These are phyloP conservation scores for Tuctoria greenei DNA, from an alignment of 176 grass and related monocot genomes.

Conservation along the genomic window DNA sequence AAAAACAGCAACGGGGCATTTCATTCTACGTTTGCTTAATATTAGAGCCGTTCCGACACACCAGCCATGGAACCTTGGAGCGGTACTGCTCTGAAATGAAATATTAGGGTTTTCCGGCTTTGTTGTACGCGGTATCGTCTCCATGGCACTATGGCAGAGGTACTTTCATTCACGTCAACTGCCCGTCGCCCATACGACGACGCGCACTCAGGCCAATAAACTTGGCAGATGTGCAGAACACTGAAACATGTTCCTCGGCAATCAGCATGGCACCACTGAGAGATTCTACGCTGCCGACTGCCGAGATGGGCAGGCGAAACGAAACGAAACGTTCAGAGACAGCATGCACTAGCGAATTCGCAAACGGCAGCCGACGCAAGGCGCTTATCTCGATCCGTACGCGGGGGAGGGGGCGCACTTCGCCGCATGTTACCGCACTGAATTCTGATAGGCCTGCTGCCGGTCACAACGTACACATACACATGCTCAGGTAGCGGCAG, in stretches of 20 bases:
- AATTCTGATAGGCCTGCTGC: not conserved
- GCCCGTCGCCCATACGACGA: too few species aligned
- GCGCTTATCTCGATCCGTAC: not conserved
- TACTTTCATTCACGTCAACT: too few species aligned
- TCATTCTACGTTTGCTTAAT: too few species aligned
- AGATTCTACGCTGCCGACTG: conserved; percentile 10
- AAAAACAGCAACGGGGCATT: too few species aligned
- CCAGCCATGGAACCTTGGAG: too few species aligned
- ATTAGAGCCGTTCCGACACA: too few species aligned
- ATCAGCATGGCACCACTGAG: not conserved
- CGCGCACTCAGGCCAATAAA: not conserved
- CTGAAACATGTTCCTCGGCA: not conserved
- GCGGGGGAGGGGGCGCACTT: not conserved
- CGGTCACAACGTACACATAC: not conserved
- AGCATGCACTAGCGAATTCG: not conserved
- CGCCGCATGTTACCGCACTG: not conserved
- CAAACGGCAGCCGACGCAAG: not conserved
- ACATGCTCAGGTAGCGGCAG: not conserved
- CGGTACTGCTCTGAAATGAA: too few species aligned
- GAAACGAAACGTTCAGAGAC: not conserved
- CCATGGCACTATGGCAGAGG: too few species aligned
- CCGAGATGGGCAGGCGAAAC: not conserved
- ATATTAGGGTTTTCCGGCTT: too few species aligned
- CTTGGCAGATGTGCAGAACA: not conserved
- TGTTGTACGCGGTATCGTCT: too few species aligned